phyloP scores from a whole-genome alignment of 306 rosid genomes.

The Begonia fuchsioides region DNA sequence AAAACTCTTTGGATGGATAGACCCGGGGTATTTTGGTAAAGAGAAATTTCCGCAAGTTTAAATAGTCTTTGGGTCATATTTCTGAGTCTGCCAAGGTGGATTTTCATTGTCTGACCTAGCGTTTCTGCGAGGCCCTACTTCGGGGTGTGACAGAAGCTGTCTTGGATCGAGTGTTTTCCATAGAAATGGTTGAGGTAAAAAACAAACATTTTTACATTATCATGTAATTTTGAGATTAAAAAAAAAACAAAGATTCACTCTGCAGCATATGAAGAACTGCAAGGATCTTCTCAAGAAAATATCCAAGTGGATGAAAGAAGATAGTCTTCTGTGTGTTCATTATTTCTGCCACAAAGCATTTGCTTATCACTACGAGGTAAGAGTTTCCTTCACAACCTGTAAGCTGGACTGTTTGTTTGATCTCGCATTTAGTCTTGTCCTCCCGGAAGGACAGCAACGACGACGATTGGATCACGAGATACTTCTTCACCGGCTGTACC shows the following conservation, averaged over 20 bases:
- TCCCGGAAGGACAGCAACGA: slow-evolving; percentile 48
- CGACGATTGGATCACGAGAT: slow-evolving; percentile 85
- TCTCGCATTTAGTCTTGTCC: background rate
- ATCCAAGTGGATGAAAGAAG: slow-evolving; percentile 78
- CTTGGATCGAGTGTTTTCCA: slow-evolving; percentile 69
- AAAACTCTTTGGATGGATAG: no score
- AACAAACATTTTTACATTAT: no score
- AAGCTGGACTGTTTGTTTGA: no score
- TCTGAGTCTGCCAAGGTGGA: no score
- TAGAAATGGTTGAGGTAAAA: slow-evolving; percentile 84
- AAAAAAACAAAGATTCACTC: background rate
- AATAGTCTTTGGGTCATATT: no score
- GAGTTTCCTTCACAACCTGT: background rate
- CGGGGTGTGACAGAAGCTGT: no score
- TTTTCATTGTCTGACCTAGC: no score
- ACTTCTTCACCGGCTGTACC: slow-evolving; percentile 82
- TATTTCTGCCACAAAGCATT: slow-evolving; percentile 71
- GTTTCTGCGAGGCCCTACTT: no score
- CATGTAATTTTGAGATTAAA: slow-evolving; percentile 3
- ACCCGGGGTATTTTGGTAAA: no score
- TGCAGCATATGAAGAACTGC: slow-evolving; percentile 94
- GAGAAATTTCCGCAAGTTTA: no score
- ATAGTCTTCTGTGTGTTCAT: slow-evolving; percentile 59
- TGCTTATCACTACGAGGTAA: slow-evolving; percentile 93
- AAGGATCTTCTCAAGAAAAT: slow-evolving; percentile 75